Evolutionary conservation across 2,329 filamentous ascomycete species (phyloP).

Genomic region (Corinectria fuckeliana): DNA sequence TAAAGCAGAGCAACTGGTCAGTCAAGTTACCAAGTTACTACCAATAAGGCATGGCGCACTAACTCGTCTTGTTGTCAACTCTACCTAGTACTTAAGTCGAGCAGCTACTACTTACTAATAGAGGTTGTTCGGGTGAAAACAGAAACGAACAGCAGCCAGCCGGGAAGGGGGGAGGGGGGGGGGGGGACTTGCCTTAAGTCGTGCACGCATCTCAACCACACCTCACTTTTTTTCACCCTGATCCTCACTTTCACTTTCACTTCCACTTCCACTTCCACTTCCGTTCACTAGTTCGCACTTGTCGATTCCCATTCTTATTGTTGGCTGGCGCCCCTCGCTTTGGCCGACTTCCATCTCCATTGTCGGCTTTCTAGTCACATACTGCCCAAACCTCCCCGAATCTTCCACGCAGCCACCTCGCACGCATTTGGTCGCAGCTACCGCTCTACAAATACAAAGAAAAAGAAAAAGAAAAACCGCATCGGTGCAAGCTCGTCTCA

Average conservation of each 20-base stretch:
- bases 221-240: not conserved
- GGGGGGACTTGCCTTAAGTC: not conserved
- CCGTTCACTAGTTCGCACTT: no score
- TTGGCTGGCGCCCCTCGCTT: no score
- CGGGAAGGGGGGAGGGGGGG: no score
- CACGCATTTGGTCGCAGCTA: not conserved
- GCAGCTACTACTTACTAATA: no score
- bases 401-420: no score
- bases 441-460: not conserved
- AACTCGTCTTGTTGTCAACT: not conserved
- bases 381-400: no score
- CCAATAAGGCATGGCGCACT: not conserved
- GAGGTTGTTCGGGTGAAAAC: not conserved
- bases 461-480: no score
- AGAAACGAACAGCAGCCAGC: not conserved
- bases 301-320: no score
- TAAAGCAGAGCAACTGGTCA: not conserved
- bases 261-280: not conserved
- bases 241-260: not conserved
- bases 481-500: no score
- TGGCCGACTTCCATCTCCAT: no score
- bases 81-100: no score
- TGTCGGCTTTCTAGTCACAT: no score
- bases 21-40: not conserved
- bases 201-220: not conserved